These are phyloP conservation scores for Clathrus columnatus DNA, from an alignment of 768 basidiomycete genomes.

Conservation along the genomic window DNA sequence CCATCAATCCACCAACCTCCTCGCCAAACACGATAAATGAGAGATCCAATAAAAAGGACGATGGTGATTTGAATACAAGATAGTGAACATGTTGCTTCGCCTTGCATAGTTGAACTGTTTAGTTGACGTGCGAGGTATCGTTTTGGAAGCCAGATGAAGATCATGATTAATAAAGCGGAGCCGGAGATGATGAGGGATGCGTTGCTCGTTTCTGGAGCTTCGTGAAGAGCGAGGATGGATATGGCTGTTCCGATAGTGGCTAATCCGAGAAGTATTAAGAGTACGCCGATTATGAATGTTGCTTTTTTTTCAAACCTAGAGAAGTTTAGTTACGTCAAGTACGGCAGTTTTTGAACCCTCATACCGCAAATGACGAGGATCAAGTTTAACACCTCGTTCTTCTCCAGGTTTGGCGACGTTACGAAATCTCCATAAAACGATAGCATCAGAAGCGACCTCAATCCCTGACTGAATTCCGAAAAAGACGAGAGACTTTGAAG, in stretches of 20 bases:
- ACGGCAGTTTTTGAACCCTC: too few species aligned
- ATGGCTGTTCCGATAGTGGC: constrained; percentile 30
- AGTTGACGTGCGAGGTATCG: constrained; percentile 36
- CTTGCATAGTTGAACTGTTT: constrained; percentile 35
- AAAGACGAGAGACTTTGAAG: constrained; percentile 37
- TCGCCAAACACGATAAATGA: constrained; percentile 32
- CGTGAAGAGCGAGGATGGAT: constrained; percentile 25
- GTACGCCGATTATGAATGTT: constrained; percentile 27
- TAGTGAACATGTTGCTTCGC: constrained; percentile 37
- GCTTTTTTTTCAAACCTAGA: constrained; percentile 32
- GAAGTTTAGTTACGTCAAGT: too few species aligned
- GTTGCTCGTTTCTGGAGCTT: constrained; percentile 30
- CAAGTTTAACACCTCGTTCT: constrained; percentile 16
- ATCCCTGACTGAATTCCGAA: constrained; percentile 41
- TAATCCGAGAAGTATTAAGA: constrained; percentile 30
- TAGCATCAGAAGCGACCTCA: constrained; percentile 35
- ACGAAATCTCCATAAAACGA: constrained; percentile 39
- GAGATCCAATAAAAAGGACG: constrained; percentile 33
- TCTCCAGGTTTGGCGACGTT: constrained; percentile 26
- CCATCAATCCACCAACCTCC: constrained; percentile 44
- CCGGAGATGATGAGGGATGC: constrained; percentile 36
- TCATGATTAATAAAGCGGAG: constrained; percentile 29
- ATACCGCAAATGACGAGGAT: background rate
- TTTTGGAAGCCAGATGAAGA: constrained; percentile 36
- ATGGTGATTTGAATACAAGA: constrained; percentile 35